These are phyloP conservation scores for Madurella mycetomatis DNA, from an alignment of 2,329 filamentous ascomycete genomes.

Conservation along the genomic window DNA sequence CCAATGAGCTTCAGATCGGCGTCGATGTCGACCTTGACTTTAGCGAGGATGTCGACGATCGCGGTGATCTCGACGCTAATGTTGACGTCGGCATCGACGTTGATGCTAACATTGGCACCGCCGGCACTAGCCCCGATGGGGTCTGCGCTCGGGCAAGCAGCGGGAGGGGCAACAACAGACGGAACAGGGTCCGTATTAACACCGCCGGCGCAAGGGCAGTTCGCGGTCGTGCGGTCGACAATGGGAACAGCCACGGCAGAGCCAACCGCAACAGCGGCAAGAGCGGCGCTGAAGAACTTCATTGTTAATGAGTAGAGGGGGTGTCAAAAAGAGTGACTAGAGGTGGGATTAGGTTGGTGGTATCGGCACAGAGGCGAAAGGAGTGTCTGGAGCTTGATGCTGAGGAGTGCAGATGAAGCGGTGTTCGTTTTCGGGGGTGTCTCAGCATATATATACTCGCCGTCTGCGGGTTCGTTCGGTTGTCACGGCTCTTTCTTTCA, in stretches of 20 bases:
- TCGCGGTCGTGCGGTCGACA: background rate
- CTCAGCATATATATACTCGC: slow-evolving; percentile 1
- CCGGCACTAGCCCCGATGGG: too few species aligned
- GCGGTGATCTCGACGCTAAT: background rate
- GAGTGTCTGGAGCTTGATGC: slow-evolving; percentile 7
- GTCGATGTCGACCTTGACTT: background rate
- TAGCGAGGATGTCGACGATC: background rate
- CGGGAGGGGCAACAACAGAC: too few species aligned
- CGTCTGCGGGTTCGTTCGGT: background rate
- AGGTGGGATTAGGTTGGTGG: background rate
- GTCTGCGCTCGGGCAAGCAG: too few species aligned
- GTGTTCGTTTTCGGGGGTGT: background rate
- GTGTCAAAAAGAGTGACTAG: slow-evolving; percentile 14
- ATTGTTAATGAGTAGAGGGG: slow-evolving; percentile 12
- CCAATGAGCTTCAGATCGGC: too few species aligned
- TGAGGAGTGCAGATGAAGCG: background rate
- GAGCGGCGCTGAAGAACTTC: slow-evolving; percentile 22
- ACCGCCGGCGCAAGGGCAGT: background rate
- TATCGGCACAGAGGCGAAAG: background rate
- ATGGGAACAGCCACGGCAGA: slow-evolving; percentile 19
- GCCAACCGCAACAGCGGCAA: slow-evolving; percentile 19
- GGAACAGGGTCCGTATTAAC: too few species aligned
- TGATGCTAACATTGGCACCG: background rate
- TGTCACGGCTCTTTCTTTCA: background rate
- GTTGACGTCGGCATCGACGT: slow-evolving; percentile 5